phyloP scores from a whole-genome alignment of 805 yeast species.

The Myxozyma monticola region DNA sequence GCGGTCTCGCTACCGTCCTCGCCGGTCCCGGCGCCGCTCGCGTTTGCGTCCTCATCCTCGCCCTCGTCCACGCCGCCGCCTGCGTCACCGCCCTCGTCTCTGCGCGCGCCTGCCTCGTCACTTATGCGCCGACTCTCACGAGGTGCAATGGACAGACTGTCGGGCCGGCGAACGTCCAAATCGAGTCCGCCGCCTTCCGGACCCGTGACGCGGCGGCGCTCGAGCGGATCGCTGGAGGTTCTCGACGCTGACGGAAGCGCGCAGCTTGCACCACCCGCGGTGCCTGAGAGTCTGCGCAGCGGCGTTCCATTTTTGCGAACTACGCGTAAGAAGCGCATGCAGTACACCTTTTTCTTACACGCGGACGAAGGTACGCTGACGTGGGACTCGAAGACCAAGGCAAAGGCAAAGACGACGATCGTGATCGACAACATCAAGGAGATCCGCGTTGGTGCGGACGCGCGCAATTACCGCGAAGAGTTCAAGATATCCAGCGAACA shows the following conservation, averaged over 20 bases:
- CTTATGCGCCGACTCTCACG: constrained; percentile 30
- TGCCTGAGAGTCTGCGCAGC: constrained; percentile 50
- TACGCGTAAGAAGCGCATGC: constrained; percentile 67
- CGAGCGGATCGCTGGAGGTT: background rate
- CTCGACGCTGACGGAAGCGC: constrained; percentile 20
- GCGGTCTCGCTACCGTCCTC: too few relatives aligned
- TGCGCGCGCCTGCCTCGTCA: constrained; percentile 5
- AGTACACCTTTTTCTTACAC: constrained; percentile 58
- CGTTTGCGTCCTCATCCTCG: background rate
- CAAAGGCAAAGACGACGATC: constrained; percentile 34
- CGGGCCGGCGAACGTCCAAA: constrained; percentile 7
- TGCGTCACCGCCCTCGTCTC: background rate
- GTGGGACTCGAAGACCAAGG: constrained; percentile 54
- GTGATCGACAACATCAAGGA: constrained; percentile 64
- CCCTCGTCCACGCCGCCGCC: background rate
- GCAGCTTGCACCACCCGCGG: constrained; percentile 38
- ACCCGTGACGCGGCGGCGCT: constrained; percentile 10
- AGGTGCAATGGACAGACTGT: constrained; percentile 27
- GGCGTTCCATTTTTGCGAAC: constrained; percentile 69
- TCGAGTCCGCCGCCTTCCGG: constrained; percentile 3
- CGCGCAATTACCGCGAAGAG: constrained; percentile 83
- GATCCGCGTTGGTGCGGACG: constrained; percentile 65
- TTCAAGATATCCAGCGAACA: constrained; percentile 68
- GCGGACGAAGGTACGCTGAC: constrained; percentile 53
- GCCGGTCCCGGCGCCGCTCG: background rate